Percentiles rank a stretch among this genome's conserved stretches.
Conservation (phyloP, 2,329 filamentous ascomycete species). For the Phaeosphaeriaceae sp. region DNA sequence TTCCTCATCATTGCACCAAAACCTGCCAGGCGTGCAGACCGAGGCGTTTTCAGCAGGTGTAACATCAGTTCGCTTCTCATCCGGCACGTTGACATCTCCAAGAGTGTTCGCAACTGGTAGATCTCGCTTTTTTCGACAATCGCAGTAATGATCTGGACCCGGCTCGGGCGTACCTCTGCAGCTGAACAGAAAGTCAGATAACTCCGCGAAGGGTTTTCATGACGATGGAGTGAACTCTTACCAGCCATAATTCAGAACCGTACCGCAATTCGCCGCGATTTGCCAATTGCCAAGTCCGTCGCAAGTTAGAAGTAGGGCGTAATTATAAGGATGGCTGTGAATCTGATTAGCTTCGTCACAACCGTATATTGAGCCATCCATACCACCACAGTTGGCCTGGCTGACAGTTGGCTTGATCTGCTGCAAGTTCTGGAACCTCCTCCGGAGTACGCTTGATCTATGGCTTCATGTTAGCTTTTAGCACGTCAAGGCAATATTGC, state of each 20-base stretch:
- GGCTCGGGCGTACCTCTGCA: not conserved
- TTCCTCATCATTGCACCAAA: not conserved
- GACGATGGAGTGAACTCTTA: not conserved
- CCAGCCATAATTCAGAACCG: not conserved
- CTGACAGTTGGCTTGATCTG: not conserved
- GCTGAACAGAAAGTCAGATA: not conserved
- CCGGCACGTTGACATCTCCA: not conserved
- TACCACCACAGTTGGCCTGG: not conserved
- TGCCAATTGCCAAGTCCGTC: not conserved
- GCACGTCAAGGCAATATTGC: not conserved
- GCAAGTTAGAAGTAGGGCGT: slow-evolving; percentile 5
- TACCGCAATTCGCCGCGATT: not conserved
- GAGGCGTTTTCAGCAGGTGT: too few species aligned
- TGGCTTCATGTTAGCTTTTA: not conserved
- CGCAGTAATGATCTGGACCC: not conserved
- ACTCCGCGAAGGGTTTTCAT: too few species aligned
- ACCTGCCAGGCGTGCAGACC: too few species aligned
- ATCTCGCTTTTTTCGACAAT: not conserved
- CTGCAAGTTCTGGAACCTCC: not conserved
- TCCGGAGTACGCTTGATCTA: not conserved
- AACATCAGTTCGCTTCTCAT: not conserved
- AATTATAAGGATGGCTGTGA: not conserved
- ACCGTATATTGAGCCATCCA: too few species aligned
- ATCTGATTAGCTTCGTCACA: too few species aligned
- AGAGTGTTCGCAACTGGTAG: not conserved